Evolutionary conservation across 202 grass and related monocot genomes (phyloP), one percentile per base, ranked within the genome.

Genomic region (Schoenoplectus triqueter): DNA sequence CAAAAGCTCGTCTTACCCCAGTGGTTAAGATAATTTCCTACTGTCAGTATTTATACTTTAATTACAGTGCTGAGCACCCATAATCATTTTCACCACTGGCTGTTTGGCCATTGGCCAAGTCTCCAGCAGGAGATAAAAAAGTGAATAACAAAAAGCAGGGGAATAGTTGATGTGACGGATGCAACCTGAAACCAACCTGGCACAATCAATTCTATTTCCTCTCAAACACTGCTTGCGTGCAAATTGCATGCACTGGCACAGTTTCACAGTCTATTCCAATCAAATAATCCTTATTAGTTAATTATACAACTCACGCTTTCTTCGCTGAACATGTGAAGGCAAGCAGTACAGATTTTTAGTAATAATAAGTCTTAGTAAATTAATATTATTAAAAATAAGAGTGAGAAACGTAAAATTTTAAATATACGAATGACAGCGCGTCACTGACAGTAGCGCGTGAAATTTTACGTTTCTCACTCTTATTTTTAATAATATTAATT

Each of bases 131-230:
- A 73, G 70, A 73, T 73, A 22, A 3, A 68, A 20, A 18, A 13
- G 11, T 11, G 54, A 64, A 18, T 45, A 66, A 82, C 13, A 66
- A 67, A 82, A 82, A 39, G 46, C 19, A 14, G n/a, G 42, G 31
- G 31, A 31, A 31, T 31, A 31, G 31, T 31, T 82, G 61, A 82
- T 82, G 61, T 82, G 80, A 82, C 20, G 60, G 60, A 82, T 65
- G 80, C 61, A 67, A 82, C 63, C 80, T 82, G 80, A 82, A 82
- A 51, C 59, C 80, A 82, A 67, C 61, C 61, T 82, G 61, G 78
- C 57, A 81, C 18, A 66, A 81, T 81, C 78, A 81, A 81, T 66
- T 64, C 57, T 10, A 3, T 80, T 57, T 64, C 31, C 19, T 46
- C 21, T 10, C 80, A 81, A 47, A 60, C 0, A 50, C 59, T 81